A percentile compares a stretch with the other conserved stretches of the same genome.
phyloP scores from a whole-genome alignment of 768 basidiomycete species.

The Scleroderma bovista region DNA sequence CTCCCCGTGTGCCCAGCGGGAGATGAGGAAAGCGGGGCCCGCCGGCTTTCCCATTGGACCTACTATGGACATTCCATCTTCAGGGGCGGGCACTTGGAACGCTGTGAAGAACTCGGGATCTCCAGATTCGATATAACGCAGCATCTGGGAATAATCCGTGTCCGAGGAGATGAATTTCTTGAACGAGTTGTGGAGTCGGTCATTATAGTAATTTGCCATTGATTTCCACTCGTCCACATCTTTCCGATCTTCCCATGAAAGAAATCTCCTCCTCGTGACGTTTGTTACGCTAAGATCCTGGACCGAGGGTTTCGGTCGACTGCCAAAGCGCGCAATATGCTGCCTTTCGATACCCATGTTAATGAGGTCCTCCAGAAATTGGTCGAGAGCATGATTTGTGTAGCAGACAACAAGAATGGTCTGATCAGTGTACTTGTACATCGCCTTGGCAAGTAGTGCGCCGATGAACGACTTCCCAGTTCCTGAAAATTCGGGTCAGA shows the following conservation, averaged over 20 bases:
- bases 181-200: slow-evolving; percentile 27
- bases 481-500: slow-evolving; percentile 32
- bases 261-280: slow-evolving; percentile 24
- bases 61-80: slow-evolving; percentile 43
- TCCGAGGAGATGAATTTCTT: slow-evolving; percentile 18
- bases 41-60: slow-evolving; percentile 35
- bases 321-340: slow-evolving; percentile 51
- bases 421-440: slow-evolving; percentile 42
- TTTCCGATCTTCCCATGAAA: slow-evolving; percentile 33
- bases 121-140: slow-evolving; percentile 49
- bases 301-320: slow-evolving; percentile 48
- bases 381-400: slow-evolving; percentile 72
- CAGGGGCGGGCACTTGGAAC: slow-evolving; percentile 35
- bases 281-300: slow-evolving; percentile 40
- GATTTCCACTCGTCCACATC: slow-evolving; percentile 37
- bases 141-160: slow-evolving; percentile 25
- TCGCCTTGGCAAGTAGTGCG: slow-evolving; percentile 54
- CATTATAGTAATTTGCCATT: slow-evolving; percentile 3
- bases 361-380: slow-evolving; percentile 59
- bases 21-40: slow-evolving; percentile 36
- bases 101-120: slow-evolving; percentile 41
- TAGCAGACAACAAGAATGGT: slow-evolving; percentile 67
- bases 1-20: slow-evolving; percentile 41
- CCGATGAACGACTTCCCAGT: slow-evolving; percentile 76
- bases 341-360: slow-evolving; percentile 47